Percentiles rank a stretch among this genome's conserved stretches.
These are phyloP conservation scores for Meira nashicola DNA, from an alignment of 1,284 basidiomycete genomes.

Conservation along the genomic window DNA sequence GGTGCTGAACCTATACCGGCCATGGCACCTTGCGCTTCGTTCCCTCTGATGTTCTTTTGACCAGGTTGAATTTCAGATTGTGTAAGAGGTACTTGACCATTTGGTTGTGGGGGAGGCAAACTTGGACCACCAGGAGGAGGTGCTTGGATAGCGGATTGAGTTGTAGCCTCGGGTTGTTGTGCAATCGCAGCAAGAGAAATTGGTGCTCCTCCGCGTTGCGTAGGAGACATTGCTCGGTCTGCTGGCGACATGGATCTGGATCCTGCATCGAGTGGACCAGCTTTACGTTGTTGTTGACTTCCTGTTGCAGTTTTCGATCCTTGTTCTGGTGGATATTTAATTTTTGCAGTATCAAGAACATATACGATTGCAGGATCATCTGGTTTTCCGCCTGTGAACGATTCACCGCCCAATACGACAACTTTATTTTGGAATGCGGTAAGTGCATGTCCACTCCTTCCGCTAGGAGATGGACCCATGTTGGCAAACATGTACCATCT, in stretches of 20 bases:
- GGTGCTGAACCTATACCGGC: no score
- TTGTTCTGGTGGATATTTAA: slow-evolving; percentile 51
- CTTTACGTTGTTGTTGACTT: not conserved
- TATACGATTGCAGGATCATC: slow-evolving; percentile 82
- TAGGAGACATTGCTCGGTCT: slow-evolving; percentile 28
- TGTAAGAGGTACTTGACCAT: no score
- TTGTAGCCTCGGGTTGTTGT: no score
- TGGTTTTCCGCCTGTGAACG: slow-evolving; percentile 64
- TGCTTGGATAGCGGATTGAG: no score
- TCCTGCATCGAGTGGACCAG: not conserved
- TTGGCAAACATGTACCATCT: slow-evolving; percentile 99
- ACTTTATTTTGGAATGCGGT: slow-evolving; percentile 81
- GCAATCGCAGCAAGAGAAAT: no score
- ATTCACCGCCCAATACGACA: slow-evolving; percentile 90
- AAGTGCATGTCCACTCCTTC: slow-evolving; percentile 91
- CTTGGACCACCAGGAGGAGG: no score
- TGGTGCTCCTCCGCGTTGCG: slow-evolving; percentile 12
- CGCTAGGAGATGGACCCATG: slow-evolving; percentile 89
- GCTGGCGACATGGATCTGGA: slow-evolving; percentile 11
- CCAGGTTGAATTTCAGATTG: no score
- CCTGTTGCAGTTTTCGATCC: not conserved
- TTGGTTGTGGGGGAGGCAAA: no score
- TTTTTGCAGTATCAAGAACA: slow-evolving; percentile 57
- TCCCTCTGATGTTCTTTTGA: no score
- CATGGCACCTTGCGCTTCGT: no score